These are phyloP conservation scores for Metarhizium robertsii DNA, from an alignment of 2,329 filamentous ascomycete genomes.

Conservation along the genomic window DNA sequence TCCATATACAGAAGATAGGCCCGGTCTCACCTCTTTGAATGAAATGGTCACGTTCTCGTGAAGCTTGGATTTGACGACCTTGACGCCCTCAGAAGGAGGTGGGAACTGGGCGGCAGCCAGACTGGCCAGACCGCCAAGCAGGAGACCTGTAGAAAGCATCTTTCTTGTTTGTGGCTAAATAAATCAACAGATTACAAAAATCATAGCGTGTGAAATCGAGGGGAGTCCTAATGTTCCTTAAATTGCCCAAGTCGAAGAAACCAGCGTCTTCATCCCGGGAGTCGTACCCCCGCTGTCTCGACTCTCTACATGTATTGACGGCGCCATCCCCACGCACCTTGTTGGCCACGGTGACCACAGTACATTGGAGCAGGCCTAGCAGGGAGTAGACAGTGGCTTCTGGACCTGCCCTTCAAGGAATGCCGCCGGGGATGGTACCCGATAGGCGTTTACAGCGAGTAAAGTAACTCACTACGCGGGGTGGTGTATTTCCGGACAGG, in stretches of 20 bases:
- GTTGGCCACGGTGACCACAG: background rate
- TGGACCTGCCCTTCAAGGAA: too few relatives aligned
- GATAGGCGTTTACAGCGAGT: too few relatives aligned
- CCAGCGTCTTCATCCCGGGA: background rate
- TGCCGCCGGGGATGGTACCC: too few relatives aligned
- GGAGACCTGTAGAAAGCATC: slow-evolving; percentile 5
- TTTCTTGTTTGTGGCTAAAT: background rate
- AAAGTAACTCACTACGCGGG: too few relatives aligned
- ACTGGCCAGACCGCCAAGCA: slow-evolving; percentile 13
- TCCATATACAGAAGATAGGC: background rate
- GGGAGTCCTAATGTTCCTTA: background rate
- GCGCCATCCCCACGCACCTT: background rate
- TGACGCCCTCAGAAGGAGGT: slow-evolving; percentile 24
- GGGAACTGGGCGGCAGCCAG: slow-evolving; percentile 20
- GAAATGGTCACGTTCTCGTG: slow-evolving; percentile 51
- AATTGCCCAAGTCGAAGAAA: background rate
- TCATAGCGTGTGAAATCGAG: background rate
- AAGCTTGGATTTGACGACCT: slow-evolving; percentile 46
- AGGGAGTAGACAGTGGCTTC: too few relatives aligned
- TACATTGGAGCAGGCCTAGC: background rate
- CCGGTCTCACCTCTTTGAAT: slow-evolving; percentile 39
- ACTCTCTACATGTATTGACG: too few relatives aligned
- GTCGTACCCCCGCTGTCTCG: background rate
- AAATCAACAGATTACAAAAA: background rate
- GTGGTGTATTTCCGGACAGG: too few relatives aligned